Conservation (phyloP, 2,329 filamentous ascomycete genomes). For the Torrubiella hemipterigena region DNA sequence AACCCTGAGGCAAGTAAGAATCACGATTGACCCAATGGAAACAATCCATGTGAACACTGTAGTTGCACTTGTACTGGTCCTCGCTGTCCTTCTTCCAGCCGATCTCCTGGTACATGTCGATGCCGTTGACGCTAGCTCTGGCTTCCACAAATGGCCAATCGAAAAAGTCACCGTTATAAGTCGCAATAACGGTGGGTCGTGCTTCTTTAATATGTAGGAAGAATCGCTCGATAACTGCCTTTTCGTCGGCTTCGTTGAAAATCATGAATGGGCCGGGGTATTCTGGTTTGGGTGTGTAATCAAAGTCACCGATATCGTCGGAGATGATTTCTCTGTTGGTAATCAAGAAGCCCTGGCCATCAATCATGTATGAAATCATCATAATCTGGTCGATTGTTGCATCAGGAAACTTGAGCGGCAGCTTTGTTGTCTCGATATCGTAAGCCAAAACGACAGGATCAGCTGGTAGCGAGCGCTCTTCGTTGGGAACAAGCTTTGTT, state of each 20-base stretch:
- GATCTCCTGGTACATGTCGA: slow-evolving; percentile 99
- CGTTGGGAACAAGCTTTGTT: slow-evolving; percentile 71
- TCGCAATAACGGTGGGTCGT: slow-evolving; percentile 89
- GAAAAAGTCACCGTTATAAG: slow-evolving; percentile 99
- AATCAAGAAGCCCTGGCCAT: slow-evolving; percentile 93
- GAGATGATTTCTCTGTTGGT: slow-evolving; percentile 97
- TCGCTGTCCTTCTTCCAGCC: slow-evolving; percentile 92
- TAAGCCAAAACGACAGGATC: slow-evolving; percentile 98
- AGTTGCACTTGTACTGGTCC: slow-evolving; percentile 91
- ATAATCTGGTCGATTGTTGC: slow-evolving; percentile 92
- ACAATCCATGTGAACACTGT: slow-evolving; percentile 97
- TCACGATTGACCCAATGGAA: slow-evolving; percentile 99
- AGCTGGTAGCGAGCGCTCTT: slow-evolving; percentile 77
- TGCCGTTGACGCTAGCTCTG: slow-evolving; percentile 82
- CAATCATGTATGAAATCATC: slow-evolving; percentile 99
- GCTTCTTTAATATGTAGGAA: slow-evolving; percentile 94
- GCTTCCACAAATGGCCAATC: slow-evolving; percentile 99
- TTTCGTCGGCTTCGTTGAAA: slow-evolving; percentile 95
- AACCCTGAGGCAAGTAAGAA: slow-evolving; percentile 93
- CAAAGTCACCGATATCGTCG: slow-evolving; percentile 93
- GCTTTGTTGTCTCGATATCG: slow-evolving; percentile 96
- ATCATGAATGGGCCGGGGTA: slow-evolving; percentile 94
- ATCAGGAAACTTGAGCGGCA: slow-evolving; percentile 93
- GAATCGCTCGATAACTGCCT: slow-evolving; percentile 76
- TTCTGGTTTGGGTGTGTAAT: slow-evolving; percentile 95